phyloP scores from a whole-genome alignment of 2,329 filamentous ascomycete genomes.

The Colletotrichum brevisporum region DNA sequence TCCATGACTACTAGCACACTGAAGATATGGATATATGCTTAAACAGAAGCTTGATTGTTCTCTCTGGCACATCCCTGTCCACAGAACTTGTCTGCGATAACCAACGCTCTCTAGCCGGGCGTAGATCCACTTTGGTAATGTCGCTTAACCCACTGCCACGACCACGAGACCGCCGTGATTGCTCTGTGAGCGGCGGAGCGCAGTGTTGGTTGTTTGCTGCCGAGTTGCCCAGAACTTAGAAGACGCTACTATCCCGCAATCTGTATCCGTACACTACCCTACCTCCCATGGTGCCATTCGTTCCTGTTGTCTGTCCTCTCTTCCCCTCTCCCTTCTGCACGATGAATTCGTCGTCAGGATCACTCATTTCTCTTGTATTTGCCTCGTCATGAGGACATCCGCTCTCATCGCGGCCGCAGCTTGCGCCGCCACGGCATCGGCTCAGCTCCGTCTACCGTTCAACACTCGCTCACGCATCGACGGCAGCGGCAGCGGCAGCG shows the following conservation, averaged over 20 bases:
- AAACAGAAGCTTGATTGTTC: conserved; percentile 8
- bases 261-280: background rate
- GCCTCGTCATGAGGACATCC: conserved; percentile 14
- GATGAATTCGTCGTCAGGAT: background rate
- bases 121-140: conserved; percentile 19
- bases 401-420: conserved; percentile 5
- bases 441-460: conserved; percentile 28
- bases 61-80: background rate
- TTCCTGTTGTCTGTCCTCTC: background rate
- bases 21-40: background rate
- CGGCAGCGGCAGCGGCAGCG: no score
- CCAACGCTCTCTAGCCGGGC: background rate
- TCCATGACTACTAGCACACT: no score
- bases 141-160: conserved; percentile 26
- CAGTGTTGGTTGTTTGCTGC: conserved; percentile 14
- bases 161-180: conserved; percentile 1
- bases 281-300: background rate
- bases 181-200: background rate
- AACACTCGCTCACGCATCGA: background rate
- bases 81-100: background rate
- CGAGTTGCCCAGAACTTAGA: conserved; percentile 24
- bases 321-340: background rate
- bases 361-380: background rate
- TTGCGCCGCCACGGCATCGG: conserved; percentile 6
- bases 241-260: conserved; percentile 8